Percentiles rank a stretch among this genome's conserved stretches.
Evolutionary conservation across 495 filamentous ascomycete genomes (phyloP).

Genomic region (Podospora appendiculata): DNA sequence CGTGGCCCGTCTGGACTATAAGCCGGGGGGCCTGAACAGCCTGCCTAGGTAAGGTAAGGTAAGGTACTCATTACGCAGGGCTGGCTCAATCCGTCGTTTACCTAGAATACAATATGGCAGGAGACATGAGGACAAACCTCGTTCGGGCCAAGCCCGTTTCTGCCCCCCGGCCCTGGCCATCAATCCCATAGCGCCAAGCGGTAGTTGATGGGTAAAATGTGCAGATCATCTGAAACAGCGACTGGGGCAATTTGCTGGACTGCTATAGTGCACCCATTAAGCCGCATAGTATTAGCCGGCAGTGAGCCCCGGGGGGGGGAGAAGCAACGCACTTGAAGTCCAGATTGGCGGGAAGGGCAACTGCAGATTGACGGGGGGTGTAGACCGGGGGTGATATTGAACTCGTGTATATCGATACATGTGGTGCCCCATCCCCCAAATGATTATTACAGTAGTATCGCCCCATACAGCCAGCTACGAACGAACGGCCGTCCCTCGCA

Average conservation of each 20-base stretch:
- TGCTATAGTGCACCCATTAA: conserved; percentile 6
- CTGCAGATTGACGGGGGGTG: too few relatives aligned
- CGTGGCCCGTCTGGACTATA: neutral
- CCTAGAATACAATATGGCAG: too few relatives aligned
- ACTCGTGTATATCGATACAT: too few relatives aligned
- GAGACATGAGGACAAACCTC: neutral
- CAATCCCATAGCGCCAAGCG: conserved; percentile 13
- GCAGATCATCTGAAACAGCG: neutral
- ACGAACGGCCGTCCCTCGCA: too few relatives aligned
- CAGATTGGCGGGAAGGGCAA: conserved; percentile 11
- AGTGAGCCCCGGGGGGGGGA: too few relatives aligned
- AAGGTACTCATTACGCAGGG: neutral
- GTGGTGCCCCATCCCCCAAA: too few relatives aligned
- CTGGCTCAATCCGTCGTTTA: neutral
- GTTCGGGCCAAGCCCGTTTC: neutral
- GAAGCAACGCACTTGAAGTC: neutral
- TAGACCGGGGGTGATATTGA: too few relatives aligned
- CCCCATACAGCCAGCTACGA: too few relatives aligned
- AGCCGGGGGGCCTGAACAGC: too few relatives aligned
- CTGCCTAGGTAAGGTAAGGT: too few relatives aligned
- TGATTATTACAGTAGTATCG: too few relatives aligned
- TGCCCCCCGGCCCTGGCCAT: neutral
- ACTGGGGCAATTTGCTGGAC: neutral
- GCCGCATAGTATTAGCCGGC: conserved; percentile 15
- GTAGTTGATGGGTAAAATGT: conserved; percentile 23